Evolutionary conservation across 2,329 filamentous ascomycete species (phyloP).

Genomic region (Neofusicoccum cordaticola): DNA sequence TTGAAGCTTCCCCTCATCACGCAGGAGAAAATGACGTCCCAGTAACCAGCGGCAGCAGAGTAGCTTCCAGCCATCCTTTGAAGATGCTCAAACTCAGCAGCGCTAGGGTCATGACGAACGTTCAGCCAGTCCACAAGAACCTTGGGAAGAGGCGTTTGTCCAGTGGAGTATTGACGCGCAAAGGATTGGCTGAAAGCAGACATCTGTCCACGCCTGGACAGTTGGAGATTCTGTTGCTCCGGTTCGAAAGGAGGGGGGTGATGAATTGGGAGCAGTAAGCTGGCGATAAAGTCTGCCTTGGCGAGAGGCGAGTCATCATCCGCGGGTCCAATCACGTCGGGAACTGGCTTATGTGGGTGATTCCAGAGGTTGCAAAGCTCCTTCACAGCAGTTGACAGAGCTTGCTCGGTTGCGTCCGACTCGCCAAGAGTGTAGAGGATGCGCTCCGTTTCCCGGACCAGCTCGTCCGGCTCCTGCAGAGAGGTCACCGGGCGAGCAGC

Average conservation of each 20-base stretch:
- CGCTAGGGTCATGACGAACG: constrained; percentile 69
- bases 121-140: constrained; percentile 82
- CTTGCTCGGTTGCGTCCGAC: constrained; percentile 28
- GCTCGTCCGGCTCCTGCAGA: constrained; percentile 65
- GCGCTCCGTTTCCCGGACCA: constrained; percentile 74
- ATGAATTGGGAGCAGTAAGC: constrained; percentile 73
- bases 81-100: constrained; percentile 65
- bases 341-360: constrained; percentile 53
- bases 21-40: constrained; percentile 75
- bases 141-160: constrained; percentile 61
- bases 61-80: constrained; percentile 66
- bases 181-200: constrained; percentile 25
- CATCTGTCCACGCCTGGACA: constrained; percentile 26
- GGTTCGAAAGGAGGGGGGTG: constrained; percentile 56
- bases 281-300: constrained; percentile 77
- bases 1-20: constrained; percentile 72
- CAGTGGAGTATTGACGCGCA: constrained; percentile 18
- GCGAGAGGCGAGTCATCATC: constrained; percentile 60
- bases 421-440: constrained; percentile 51
- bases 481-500: constrained; percentile 51
- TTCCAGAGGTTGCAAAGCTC: constrained; percentile 44
- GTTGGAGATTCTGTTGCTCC: constrained; percentile 22
- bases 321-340: constrained; percentile 19
- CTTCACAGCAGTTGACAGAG: constrained; percentile 29
- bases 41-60: constrained; percentile 74